Evolutionary conservation across 768 basidiomycete genomes (phyloP), one percentile per base, ranked within the genome.

Genomic region (Clitopilus hobsonii): DNA sequence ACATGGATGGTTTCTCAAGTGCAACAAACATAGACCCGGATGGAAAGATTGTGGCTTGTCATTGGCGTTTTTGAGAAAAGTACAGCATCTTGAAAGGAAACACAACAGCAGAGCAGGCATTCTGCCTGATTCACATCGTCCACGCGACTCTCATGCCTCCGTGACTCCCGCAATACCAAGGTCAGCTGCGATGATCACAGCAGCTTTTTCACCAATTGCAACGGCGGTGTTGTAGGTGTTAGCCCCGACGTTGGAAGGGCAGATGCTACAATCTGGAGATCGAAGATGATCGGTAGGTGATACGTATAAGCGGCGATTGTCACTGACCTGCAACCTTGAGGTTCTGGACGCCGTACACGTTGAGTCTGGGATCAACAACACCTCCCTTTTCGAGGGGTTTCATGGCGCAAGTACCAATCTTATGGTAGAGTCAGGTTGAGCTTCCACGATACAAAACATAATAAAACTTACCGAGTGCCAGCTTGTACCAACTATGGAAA

Each of bases 341-440:
- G 25, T 76, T 75, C 59, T 70, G 57, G 1, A 81, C 73, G 0
- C 83, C 84, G 56, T 88, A 86, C 11, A 89, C 84, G 58, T 83
- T 83, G 38, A 88, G 66, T 20, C 70, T 69, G 27, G 77, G 53
- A 60, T 89, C 83, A 6, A 89, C 82, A 3, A 88, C 86, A 13
- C 85, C 86, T 5, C 76, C 79, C 30, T 74, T 54, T 14, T 80
- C 73, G n/a, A 77, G 74, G 2, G 83, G 75, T 62, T 85, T 85
- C 85, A 88, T 87, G 1, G 83, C 78, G 55, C 84, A 86, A 0
- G 85, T 87, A 30, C 85, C 85, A 14, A 84, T 71, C 83, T 85
- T 51, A 3, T 29, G 27, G 16, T 38, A 49, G 28, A 38, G 28
- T 25, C 56, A 20, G 41, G 22, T n/a, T n/a, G n/a, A n/a, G n/a